Evolutionary conservation across 805 yeast genomes (phyloP), one percentile per base, ranked within the genome.

Genomic region (Candida pini): DNA sequence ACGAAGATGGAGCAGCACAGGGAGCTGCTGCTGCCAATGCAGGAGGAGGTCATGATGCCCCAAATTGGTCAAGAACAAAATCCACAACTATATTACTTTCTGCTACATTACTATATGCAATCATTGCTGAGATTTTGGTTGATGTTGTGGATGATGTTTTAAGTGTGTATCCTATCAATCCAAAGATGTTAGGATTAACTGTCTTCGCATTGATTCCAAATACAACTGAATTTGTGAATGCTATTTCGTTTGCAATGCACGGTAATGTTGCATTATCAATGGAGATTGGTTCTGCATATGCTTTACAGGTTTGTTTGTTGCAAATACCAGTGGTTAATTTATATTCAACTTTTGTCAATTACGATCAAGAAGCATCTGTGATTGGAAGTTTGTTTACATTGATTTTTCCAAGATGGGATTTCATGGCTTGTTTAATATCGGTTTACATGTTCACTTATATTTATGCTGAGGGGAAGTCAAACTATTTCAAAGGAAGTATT

Each of bases 241-340:
- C 97, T 49, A 89, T 92, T 38, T 88, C 96, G 18, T 92, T 92
- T 65, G 98, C 98, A 0, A 77, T 87, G 47, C 78, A 90, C 48
- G 98, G 98, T 2, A 92, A 92, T 47, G 96, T 92, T 35, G 96
- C 98, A 1, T 66, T 92, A 30, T 85, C 96, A 3, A 85, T 92
- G 95, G 98, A 92, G 56, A 92, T 92, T 58, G 98, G 98, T 40
- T 80, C 95, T 43, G 98, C 98, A 0, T 92, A 92, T 56, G 98
- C 96, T 0, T 68, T 92, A 39, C 98, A 92, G 58, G 98, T 92
- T 12, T 90, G 96, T 48, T 66, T 92, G 39, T 69, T 92, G 45
- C 98, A 92, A 56, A 85, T 92, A 30, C 98, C 98, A 1, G 79
- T 92, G 2, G 71, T 92, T 53, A 95, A 88, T 9, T 53, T 90